These are phyloP conservation scores for Pulveroboletus sp. DNA, from an alignment of 1,284 basidiomycete genomes.

Conservation along the genomic window DNA sequence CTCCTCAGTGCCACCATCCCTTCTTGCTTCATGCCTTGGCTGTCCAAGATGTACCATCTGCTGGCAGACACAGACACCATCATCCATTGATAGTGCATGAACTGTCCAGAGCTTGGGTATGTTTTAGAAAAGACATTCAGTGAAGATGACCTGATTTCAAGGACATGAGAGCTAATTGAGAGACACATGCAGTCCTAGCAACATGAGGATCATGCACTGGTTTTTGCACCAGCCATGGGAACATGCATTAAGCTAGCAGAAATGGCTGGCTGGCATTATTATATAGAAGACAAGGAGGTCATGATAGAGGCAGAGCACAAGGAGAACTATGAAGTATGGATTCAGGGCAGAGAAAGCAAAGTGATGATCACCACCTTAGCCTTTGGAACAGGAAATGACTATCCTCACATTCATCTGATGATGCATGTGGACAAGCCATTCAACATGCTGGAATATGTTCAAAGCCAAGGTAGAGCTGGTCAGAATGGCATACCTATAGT, in stretches of 20 bases:
- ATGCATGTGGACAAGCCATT: slow-evolving; percentile 5
- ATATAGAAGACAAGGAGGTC: neutral
- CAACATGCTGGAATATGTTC: slow-evolving; percentile 11
- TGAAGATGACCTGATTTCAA: too few species aligned
- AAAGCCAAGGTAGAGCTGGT: slow-evolving; percentile 14
- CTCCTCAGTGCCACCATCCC: neutral
- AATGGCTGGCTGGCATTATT: neutral
- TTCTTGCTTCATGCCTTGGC: neutral
- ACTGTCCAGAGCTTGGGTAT: neutral
- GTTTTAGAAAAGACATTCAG: neutral
- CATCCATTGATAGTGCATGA: neutral
- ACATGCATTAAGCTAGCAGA: neutral
- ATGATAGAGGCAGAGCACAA: neutral
- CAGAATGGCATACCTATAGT: neutral
- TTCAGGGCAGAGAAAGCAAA: neutral
- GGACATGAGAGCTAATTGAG: too few species aligned
- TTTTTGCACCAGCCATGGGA: neutral
- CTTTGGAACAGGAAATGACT: slow-evolving; percentile 14
- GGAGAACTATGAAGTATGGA: neutral
- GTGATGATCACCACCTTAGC: neutral
- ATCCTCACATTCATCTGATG: neutral
- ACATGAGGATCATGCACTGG: neutral
- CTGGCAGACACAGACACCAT: neutral
- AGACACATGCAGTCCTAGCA: neutral
- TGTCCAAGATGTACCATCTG: neutral